phyloP scores from a whole-genome alignment of 2,329 filamentous ascomycete genomes.

The Triangularia verruculosa region DNA sequence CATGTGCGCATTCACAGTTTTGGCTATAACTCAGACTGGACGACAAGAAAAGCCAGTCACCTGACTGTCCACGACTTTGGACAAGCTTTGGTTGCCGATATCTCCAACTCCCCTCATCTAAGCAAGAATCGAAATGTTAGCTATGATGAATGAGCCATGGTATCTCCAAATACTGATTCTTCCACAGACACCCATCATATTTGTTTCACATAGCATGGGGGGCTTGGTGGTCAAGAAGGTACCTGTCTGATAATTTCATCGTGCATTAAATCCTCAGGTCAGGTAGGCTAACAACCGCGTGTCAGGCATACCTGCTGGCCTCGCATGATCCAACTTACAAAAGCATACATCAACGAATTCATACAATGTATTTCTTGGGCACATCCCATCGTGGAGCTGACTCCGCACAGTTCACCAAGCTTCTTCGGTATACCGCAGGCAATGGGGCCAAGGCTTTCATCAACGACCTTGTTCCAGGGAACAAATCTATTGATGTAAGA shows the following conservation, averaged over 20 bases:
- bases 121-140: conserved; percentile 8
- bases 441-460: no score
- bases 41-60: conserved; percentile 7
- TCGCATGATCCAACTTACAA: background rate
- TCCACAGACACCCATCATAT: no score
- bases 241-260: no score
- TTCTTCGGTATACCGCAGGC: no score
- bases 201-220: conserved; percentile 27
- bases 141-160: background rate
- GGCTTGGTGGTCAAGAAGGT: conserved; percentile 22
- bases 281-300: no score
- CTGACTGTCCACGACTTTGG: conserved; percentile 22
- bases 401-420: conserved; percentile 7
- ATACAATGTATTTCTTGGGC: conserved; percentile 30
- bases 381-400: conserved; percentile 28
- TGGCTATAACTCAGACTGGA: conserved; percentile 28
- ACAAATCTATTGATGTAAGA: no score
- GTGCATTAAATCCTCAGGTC: no score
- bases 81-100: conserved; percentile 22
- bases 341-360: conserved; percentile 15
- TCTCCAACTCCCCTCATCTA: conserved; percentile 17
- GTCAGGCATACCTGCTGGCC: conserved; percentile 11
- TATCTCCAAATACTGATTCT: conserved; percentile 17
- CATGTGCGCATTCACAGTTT: conserved; percentile 30
- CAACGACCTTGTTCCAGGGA: no score